Conservation (phyloP, 306 rosid genomes). For the Gillenia trifoliata region DNA sequence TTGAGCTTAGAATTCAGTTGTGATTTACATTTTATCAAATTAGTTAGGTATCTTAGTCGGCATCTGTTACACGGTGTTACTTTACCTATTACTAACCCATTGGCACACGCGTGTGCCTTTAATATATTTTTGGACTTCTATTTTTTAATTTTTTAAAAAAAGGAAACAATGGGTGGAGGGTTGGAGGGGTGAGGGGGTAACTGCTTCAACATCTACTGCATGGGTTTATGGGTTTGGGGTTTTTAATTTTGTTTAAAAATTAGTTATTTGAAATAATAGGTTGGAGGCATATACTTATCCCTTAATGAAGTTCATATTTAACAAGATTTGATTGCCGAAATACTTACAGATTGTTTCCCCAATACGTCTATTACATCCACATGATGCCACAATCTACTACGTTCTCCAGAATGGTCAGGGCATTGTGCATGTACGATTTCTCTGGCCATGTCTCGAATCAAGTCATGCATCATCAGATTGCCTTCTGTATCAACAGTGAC, state of each 20-base stretch:
- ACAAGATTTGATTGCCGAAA: background rate
- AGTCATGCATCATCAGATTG: background rate
- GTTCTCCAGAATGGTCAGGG: background rate
- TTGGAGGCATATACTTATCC: too few species aligned
- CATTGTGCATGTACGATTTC: slow-evolving; percentile 27
- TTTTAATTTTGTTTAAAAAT: too few species aligned
- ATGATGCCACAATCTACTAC: slow-evolving; percentile 8
- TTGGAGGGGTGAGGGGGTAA: too few species aligned
- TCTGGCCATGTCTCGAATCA: slow-evolving; percentile 38
- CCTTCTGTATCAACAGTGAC: too few species aligned
- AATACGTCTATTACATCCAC: background rate
- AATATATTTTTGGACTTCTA: too few species aligned
- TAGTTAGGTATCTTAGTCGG: background rate
- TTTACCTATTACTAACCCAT: background rate
- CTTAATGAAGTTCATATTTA: too few species aligned
- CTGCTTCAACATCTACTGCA: too few species aligned
- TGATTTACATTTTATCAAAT: background rate
- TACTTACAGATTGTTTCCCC: background rate
- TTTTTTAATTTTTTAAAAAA: too few species aligned
- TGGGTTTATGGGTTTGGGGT: too few species aligned
- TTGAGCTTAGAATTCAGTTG: background rate
- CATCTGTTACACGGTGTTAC: background rate
- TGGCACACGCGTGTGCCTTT: too few species aligned
- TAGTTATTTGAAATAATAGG: too few species aligned
- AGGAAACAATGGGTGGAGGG: too few species aligned